phyloP scores from a whole-genome alignment of 2,329 filamentous ascomycete genomes.

The Monosporascus sp. region DNA sequence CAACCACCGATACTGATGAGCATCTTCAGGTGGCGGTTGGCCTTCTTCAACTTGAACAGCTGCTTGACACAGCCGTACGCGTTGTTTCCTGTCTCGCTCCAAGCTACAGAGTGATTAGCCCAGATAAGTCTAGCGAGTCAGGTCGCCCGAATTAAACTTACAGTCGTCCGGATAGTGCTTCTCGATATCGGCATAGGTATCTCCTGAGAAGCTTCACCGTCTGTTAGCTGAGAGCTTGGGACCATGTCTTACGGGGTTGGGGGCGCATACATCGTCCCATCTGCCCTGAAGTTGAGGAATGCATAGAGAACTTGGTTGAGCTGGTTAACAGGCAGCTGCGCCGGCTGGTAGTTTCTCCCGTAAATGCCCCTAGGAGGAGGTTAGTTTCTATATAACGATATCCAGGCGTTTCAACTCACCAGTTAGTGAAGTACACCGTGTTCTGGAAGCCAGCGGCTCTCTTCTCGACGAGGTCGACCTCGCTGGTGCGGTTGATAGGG shows the following conservation, averaged over 20 bases:
- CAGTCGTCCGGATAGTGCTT: constrained; percentile 69
- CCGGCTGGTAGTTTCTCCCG: constrained; percentile 63
- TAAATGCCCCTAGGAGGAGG: constrained; percentile 58
- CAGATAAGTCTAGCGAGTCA: background rate
- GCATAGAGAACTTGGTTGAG: constrained; percentile 76
- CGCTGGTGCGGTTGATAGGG: constrained; percentile 13
- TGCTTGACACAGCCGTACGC: constrained; percentile 80
- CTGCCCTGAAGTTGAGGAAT: constrained; percentile 68
- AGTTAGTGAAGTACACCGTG: constrained; percentile 44
- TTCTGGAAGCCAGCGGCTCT: constrained; percentile 33
- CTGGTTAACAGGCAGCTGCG: constrained; percentile 61
- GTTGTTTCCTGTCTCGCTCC: constrained; percentile 62
- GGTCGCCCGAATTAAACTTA: constrained; percentile 21
- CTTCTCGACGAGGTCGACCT: constrained; percentile 12
- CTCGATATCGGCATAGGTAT: constrained; percentile 64
- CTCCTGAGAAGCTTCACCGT: constrained; percentile 50
- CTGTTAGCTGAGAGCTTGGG: constrained; percentile 5
- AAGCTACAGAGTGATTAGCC: constrained; percentile 30
- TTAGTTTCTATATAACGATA: constrained; percentile 3
- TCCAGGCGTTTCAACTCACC: constrained; percentile 25
- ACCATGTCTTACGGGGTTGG: background rate
- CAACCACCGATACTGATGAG: constrained; percentile 80
- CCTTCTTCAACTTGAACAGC: constrained; percentile 69
- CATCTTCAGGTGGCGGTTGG: constrained; percentile 70
- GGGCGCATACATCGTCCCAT: constrained; percentile 62